Evolutionary conservation across 495 filamentous ascomycete genomes (phyloP).

Genomic region (Penicillium roqueforti): DNA sequence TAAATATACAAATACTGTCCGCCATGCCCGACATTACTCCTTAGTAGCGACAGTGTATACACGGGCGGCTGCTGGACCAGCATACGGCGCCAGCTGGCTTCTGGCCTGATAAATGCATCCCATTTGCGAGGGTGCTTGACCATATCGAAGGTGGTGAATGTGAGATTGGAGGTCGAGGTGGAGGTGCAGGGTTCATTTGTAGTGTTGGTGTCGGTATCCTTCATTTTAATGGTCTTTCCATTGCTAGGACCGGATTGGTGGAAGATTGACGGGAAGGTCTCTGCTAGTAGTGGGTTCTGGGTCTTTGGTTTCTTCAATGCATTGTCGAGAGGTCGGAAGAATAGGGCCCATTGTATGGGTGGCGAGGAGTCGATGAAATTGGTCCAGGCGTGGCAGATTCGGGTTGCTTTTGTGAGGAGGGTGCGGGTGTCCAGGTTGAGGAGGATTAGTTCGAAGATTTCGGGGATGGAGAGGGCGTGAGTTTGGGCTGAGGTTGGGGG

Average conservation of each 20-base stretch:
- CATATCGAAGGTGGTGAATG: constrained; percentile 5
- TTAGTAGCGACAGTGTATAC: not conserved
- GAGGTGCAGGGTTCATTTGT: not conserved
- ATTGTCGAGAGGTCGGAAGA: constrained; percentile 9
- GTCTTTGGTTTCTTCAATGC: not conserved
- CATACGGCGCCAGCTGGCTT: constrained; percentile 23
- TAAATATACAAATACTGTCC: not conserved
- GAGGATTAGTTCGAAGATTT: constrained; percentile 21
- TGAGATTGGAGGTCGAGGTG: not conserved
- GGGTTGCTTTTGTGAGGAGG: constrained; percentile 14
- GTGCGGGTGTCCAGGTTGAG: constrained; percentile 15
- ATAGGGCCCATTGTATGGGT: constrained; percentile 15
- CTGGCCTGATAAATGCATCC: constrained; percentile 2
- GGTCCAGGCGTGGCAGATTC: constrained; percentile 11
- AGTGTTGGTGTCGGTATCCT: not conserved
- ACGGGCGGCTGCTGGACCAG: constrained; percentile 17
- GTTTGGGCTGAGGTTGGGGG: not conserved
- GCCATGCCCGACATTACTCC: not conserved
- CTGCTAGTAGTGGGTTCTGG: constrained; percentile 12
- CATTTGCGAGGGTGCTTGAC: not conserved
- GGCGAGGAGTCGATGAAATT: constrained; percentile 11
- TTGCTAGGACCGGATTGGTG: not conserved
- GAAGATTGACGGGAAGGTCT: constrained; percentile 12
- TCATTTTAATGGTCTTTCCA: not conserved
- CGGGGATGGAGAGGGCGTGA: constrained; percentile 11